These are phyloP conservation scores for Magnolia kwangsiensis DNA, from an alignment of 164 flowering plant species.

Conservation along the genomic window DNA sequence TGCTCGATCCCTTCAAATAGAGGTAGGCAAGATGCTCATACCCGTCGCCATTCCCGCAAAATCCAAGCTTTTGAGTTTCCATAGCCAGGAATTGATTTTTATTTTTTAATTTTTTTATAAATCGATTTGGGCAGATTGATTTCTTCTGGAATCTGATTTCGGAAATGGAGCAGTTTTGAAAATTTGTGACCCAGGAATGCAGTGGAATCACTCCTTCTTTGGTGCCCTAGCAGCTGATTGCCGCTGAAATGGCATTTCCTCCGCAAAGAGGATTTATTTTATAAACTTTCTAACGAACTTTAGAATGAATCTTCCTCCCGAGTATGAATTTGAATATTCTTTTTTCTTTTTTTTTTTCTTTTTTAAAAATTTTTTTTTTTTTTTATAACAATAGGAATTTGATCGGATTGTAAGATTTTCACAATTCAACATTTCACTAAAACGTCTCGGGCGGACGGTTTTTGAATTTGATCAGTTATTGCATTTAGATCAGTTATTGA, in stretches of 20 bases:
- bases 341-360: too few relatives aligned
- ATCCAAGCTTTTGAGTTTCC: neutral
- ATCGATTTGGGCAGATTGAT: neutral
- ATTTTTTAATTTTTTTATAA: too few relatives aligned
- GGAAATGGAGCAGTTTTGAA: neutral
- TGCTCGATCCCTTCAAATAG: neutral
- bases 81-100: neutral
- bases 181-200: neutral
- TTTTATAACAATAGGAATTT: too few relatives aligned
- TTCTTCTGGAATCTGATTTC: neutral
- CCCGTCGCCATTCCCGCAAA: neutral
- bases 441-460: too few relatives aligned
- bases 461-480: too few relatives aligned
- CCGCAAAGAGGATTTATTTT: too few relatives aligned
- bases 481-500: neutral
- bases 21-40: conserved; percentile 2
- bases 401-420: too few relatives aligned
- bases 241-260: neutral
- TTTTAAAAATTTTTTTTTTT: too few relatives aligned
- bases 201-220: neutral
- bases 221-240: neutral
- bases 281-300: too few relatives aligned
- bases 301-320: too few relatives aligned
- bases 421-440: neutral
- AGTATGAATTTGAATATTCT: too few relatives aligned